Percentiles rank a stretch among this genome's conserved stretches.
These are phyloP conservation scores for Jamesozyma piceae DNA, from an alignment of 805 yeast genomes.

Conservation along the genomic window DNA sequence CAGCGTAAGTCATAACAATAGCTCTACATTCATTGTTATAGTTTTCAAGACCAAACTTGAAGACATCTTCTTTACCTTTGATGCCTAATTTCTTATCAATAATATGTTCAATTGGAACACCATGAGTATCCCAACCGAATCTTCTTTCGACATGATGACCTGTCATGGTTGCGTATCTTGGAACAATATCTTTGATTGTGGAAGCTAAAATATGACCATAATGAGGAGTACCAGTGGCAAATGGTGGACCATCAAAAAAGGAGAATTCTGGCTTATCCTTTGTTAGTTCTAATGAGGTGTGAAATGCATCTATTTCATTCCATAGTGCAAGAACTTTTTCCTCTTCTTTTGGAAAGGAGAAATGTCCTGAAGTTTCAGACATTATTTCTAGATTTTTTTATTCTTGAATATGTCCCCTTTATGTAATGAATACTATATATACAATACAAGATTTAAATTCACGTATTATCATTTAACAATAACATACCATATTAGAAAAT, in stretches of 20 bases:
- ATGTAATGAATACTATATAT: no score
- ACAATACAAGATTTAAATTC: no score
- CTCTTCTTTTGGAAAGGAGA: constrained; percentile 84
- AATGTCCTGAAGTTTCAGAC: constrained; percentile 34
- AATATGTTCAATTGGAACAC: constrained; percentile 96
- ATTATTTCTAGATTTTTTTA: constrained; percentile 10
- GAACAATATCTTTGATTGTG: constrained; percentile 93
- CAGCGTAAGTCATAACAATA: constrained; percentile 95
- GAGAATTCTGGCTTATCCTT: constrained; percentile 81
- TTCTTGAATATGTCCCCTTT: neutral
- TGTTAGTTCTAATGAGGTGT: constrained; percentile 70
- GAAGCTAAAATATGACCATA: constrained; percentile 97
- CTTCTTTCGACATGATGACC: constrained; percentile 94
- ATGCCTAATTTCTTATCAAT: constrained; percentile 95
- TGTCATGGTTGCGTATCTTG: constrained; percentile 96
- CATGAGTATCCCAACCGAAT: constrained; percentile 99
- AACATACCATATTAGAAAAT: no score
- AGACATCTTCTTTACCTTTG: constrained; percentile 87
- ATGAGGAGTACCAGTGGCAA: constrained; percentile 98
- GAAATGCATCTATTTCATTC: constrained; percentile 93
- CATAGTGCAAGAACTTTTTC: constrained; percentile 71
- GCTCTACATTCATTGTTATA: constrained; percentile 92
- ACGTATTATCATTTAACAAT: no score
- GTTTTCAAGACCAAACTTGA: constrained; percentile 86
- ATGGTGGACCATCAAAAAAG: constrained; percentile 98